Base-by-base conservation (phyloP, 108 stramenopile genomes). In the Discostella stelligeroides region DNA sequence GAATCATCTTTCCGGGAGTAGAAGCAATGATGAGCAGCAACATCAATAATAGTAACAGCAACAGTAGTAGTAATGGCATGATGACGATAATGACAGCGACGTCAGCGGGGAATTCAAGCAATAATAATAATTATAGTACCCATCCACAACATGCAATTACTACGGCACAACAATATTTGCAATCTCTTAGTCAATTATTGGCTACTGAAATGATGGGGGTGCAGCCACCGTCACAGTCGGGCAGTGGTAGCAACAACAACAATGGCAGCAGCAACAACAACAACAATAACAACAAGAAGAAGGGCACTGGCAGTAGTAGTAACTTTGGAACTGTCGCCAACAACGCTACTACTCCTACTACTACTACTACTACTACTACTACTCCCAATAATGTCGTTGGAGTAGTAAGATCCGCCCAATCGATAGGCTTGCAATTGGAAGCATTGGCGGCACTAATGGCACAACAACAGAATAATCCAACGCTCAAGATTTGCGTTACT, bases 121-220 rank as follows among this genome's bases (percentile, higher is more conserved):
- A 6, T 6, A 34, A 6, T 6, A 34, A 5, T 34, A 34, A 6
- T 34, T 5, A 6, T 6, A 6, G 15, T n/a, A n/a, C n/a, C n/a
- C 28, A 43, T 6, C 7, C 8, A 15, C 24, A 45, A 11, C 27
- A 56, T 46, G 41, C 23, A n/a, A n/a, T n/a, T n/a, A n/a, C 46
- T 15, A 18, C 47, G 38, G 58, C 69, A 11, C 58, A 70, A 42
- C 47, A 30, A 23, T 70, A 70, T 51, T 40, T 70, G n/a, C 58
- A 70, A 37, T 59, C 58, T 28, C 43, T 70, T 34, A 60, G 69
- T 17, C 47, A 60, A 40, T 2, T 51, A 11, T 28, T 70, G 14
- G 48, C 69, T 0, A 9, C 69, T 51, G 34, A 61, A 23, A 30
- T 61, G 37, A 53, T 34, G 34, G 34, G 34, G 34, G 34, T 34